Base-by-base conservation (phyloP, 306 rosid genomes). In the Malus sieversii region DNA sequence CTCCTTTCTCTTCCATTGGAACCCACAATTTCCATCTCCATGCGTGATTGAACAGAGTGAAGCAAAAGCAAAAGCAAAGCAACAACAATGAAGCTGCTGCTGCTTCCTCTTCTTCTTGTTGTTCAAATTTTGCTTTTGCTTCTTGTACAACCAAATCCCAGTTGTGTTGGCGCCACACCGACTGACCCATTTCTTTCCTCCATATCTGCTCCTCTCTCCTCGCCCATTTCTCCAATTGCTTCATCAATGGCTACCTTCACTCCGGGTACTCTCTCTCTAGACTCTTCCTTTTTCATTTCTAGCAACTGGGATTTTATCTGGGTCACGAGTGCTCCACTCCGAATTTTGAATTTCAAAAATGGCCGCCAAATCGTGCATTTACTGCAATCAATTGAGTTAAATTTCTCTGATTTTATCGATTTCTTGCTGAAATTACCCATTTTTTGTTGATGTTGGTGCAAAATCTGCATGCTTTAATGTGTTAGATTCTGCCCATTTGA, bases 181-280 rank as follows among this genome's bases (percentile, higher is more conserved):
- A 20, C 83, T 16, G 73, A 74, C 79, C 80, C 89, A 44, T 80
- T 38, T 68, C 81, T 77, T 80, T 9, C 86, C 66, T 68, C 82
- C 25, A 27, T 72, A 16, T 73, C 80, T 16, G 76, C 76, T 73
- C 70, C 81, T 61, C 68, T 62, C 75, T 58, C 85, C 59, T 80
- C 90, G 16, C 82, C 85, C 75, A 23, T 42, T 76, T 80, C 96
- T 73, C 87, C 85, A 61, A 38, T 82, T 70, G 70, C 82, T 64
- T 22, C 89, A 48, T 79, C 97, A 66, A 84, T 86, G 85, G 70
- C 88, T 78, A 83, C 91, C 79, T 75, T 81, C 42, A 81, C 98
- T 63, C 92, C 99, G 64, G 96, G 96, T 88, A 72, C 70, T 61
- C 32, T 63, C 62, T 66, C 11, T 66, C 23, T 29, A 51, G 42